Conservation (phyloP, 2,329 filamentous ascomycete species). For the Seiridium unicorne region DNA sequence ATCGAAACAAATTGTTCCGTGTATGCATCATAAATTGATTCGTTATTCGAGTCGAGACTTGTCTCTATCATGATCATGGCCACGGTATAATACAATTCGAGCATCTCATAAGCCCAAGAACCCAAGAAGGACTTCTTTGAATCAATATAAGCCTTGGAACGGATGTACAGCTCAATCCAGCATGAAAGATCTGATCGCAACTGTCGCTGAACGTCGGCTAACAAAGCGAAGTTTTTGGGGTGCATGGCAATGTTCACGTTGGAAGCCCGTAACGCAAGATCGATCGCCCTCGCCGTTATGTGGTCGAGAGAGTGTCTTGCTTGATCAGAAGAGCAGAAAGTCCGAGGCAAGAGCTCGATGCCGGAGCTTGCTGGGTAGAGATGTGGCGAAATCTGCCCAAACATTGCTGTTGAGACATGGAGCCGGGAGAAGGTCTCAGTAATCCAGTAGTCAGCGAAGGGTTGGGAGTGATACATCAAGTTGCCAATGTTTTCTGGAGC, state of each 20-base stretch:
- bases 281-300: neutral
- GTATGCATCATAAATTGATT: constrained; percentile 35
- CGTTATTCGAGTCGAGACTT: constrained; percentile 26
- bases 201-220: constrained; percentile 12
- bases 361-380: constrained; percentile 7
- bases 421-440: constrained; percentile 36
- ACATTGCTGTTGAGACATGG: constrained; percentile 27
- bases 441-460: constrained; percentile 39
- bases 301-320: constrained; percentile 6
- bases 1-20: constrained; percentile 29
- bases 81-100: constrained; percentile 40
- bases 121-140: constrained; percentile 15
- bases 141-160: constrained; percentile 14
- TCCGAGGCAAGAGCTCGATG: neutral
- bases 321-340: constrained; percentile 2
- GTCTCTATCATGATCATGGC: constrained; percentile 39
- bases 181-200: constrained; percentile 13
- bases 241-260: neutral
- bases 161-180: constrained; percentile 23
- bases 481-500: constrained; percentile 6
- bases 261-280: neutral
- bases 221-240: constrained; percentile 17
- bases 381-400: constrained; percentile 20
- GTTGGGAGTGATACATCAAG: constrained; percentile 12
- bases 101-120: constrained; percentile 23